phyloP scores from a whole-genome alignment of 2,329 filamentous ascomycete genomes.

The Tolypocladium tropicale region DNA sequence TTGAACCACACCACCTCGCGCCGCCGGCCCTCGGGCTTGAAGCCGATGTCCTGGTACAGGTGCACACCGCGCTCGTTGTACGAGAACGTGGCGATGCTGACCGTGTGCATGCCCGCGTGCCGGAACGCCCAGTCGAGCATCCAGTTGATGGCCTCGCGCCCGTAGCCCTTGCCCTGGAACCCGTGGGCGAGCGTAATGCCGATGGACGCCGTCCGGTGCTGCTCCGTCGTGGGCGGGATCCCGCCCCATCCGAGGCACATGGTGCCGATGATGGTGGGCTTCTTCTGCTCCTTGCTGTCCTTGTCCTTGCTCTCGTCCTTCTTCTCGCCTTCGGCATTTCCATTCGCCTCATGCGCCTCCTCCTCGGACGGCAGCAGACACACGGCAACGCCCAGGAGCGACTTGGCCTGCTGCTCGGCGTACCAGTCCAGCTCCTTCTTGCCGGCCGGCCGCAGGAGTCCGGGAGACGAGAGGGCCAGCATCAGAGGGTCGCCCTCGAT shows the following conservation, averaged over 20 bases:
- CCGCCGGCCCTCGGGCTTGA: slow-evolving; percentile 29
- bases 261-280: slow-evolving; percentile 10
- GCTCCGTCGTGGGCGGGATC: slow-evolving; percentile 3
- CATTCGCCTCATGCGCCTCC: neutral
- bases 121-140: slow-evolving; percentile 34
- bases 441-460: slow-evolving; percentile 3
- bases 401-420: slow-evolving; percentile 3
- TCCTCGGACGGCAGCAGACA: slow-evolving; percentile 7
- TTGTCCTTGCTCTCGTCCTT: neutral
- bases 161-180: slow-evolving; percentile 31
- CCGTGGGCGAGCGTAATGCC: slow-evolving; percentile 22
- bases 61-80: slow-evolving; percentile 30
- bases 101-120: slow-evolving; percentile 30
- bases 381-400: slow-evolving; percentile 11
- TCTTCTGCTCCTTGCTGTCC: slow-evolving; percentile 1
- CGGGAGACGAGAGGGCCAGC: slow-evolving; percentile 5
- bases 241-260: slow-evolving; percentile 11
- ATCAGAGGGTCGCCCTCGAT: slow-evolving; percentile 7
- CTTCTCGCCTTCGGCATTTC: too few relatives aligned
- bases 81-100: slow-evolving; percentile 27
- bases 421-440: slow-evolving; percentile 7
- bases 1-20: slow-evolving; percentile 23
- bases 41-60: slow-evolving; percentile 34
- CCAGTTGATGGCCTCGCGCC: slow-evolving; percentile 35
- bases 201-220: slow-evolving; percentile 15